Evolutionary conservation across 1,284 basidiomycete species (phyloP), one percentile per base, ranked within the genome.

Genomic region (Boletus semigastroideus): DNA sequence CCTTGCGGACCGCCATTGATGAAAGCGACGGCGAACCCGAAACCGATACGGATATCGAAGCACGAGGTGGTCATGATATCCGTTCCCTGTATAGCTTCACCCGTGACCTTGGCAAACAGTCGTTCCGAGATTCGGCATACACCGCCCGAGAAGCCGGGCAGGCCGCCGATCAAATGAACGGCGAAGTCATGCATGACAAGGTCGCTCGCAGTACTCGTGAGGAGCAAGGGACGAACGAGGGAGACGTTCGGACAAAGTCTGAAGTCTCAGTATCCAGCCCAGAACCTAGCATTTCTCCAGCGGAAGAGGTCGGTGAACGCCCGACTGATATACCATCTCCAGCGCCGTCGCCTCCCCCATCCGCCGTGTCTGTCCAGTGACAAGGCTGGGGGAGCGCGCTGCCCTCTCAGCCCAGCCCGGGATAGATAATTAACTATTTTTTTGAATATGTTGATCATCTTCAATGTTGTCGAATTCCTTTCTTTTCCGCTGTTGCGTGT

Each of bases 381-480:
- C 52, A 12, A 20, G 42, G 34, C 19, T 48, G 36, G 34, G n/a
- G 44, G 42, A 42, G 45, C 8, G 20, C 38, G 46, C 39, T 42
- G 42, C 48, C 25, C 41, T 14, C 36, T 40, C 51, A 45, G 22
- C 56, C 49, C 47, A 47, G 41, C 51, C 53, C n/a, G 48, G 46
- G 45, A 65, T 68, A 68, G 64, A 65, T 66, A 56, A 57, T 61
- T 55, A 53, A 62, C 59, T 65, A 55, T 38, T 62, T 61, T 66
- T 53, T 69, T 67, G 67, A 68, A 63, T 63, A 65, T 68, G 67
- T 65, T 64, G 65, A 65, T 48, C 67, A 65, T 69, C 59, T 65
- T 68, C 64, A 65, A 58, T 57, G 59, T 37, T 53, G 54, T 67
- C 52, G 51, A 36, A 34, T n/a, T 52, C 12, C 46, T 33, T n/a